A percentile compares a stretch with the other conserved stretches of the same genome.
These are phyloP conservation scores for Allodekkera sacchari DNA, from an alignment of 805 yeast species.

Conservation along the genomic window DNA sequence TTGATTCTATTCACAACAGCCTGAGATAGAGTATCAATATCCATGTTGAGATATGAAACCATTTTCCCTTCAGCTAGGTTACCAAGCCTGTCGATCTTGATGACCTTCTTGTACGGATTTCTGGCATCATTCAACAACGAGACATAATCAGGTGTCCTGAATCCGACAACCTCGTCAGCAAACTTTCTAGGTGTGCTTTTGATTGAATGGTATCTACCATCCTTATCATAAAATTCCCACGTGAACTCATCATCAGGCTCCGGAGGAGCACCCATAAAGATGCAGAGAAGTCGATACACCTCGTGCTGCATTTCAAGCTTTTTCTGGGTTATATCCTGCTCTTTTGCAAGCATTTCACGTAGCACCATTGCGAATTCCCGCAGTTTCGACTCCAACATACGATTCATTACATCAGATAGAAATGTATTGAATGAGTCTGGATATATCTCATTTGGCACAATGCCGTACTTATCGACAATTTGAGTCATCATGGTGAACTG, in stretches of 20 bases:
- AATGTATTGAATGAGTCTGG: conserved; percentile 61
- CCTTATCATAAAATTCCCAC: conserved; percentile 73
- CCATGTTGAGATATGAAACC: conserved; percentile 63
- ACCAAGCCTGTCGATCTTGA: conserved; percentile 67
- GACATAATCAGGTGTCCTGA: conserved; percentile 42
- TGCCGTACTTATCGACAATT: conserved; percentile 69
- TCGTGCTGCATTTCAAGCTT: conserved; percentile 42
- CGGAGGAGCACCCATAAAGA: conserved; percentile 75
- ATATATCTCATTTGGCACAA: conserved; percentile 66
- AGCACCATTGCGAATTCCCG: conserved; percentile 71
- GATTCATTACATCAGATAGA: conserved; percentile 45
- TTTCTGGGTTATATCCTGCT: conserved; percentile 29
- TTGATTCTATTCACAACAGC: conserved; percentile 61
- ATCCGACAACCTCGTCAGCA: conserved; percentile 44
- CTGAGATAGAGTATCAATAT: conserved; percentile 47
- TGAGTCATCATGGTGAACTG: conserved; percentile 81
- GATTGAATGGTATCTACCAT: conserved; percentile 38
- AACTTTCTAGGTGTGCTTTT: conserved; percentile 59
- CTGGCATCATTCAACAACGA: conserved; percentile 80
- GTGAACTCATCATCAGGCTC: conserved; percentile 54
- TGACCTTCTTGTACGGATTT: conserved; percentile 53
- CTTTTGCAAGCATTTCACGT: conserved; percentile 36
- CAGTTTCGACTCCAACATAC: conserved; percentile 55
- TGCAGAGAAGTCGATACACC: conserved; percentile 54
- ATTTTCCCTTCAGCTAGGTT: conserved; percentile 65